Percentiles rank a stretch among this genome's conserved stretches.
Evolutionary conservation across 2,329 filamentous ascomycete genomes (phyloP).

Genomic region (Fusarium succisae): DNA sequence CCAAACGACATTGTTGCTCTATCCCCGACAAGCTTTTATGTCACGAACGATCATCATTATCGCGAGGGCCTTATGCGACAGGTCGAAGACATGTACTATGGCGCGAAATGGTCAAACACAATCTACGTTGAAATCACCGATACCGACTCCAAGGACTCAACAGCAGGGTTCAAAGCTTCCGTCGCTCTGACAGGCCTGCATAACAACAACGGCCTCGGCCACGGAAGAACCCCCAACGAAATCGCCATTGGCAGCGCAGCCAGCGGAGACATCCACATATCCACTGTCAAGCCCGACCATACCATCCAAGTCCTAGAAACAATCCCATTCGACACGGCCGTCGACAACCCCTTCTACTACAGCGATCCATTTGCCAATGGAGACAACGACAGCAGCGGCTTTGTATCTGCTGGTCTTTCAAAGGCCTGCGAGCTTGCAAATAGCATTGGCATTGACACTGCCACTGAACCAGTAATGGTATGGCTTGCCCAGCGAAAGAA

Average conservation of each 20-base stretch:
- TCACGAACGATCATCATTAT: conserved; percentile 69
- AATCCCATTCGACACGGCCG: conserved; percentile 54
- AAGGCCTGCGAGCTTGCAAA: conserved; percentile 50
- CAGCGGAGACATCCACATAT: conserved; percentile 59
- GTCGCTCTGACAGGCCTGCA: conserved; percentile 57
- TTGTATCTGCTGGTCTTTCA: conserved; percentile 59
- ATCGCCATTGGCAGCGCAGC: conserved; percentile 55
- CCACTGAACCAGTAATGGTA: conserved; percentile 56
- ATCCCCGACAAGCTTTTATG: conserved; percentile 59
- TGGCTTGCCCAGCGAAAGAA: conserved; percentile 48
- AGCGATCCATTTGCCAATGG: conserved; percentile 58
- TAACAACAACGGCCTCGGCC: conserved; percentile 67
- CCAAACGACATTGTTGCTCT: conserved; percentile 67
- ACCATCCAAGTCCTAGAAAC: conserved; percentile 44
- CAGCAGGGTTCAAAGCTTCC: conserved; percentile 45
- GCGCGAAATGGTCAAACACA: conserved; percentile 59
- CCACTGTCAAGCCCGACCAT: conserved; percentile 35
- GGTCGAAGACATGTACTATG: conserved; percentile 56
- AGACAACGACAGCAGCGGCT: conserved; percentile 57
- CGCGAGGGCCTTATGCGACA: conserved; percentile 56
- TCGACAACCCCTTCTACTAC: conserved; percentile 70
- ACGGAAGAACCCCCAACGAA: conserved; percentile 53
- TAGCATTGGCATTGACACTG: conserved; percentile 46
- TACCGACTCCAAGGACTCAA: conserved; percentile 40
- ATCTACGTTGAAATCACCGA: conserved; percentile 52